Evolutionary conservation across 2,329 filamentous ascomycete species (phyloP).

Genomic region (Aspergillus pseudoterreus): DNA sequence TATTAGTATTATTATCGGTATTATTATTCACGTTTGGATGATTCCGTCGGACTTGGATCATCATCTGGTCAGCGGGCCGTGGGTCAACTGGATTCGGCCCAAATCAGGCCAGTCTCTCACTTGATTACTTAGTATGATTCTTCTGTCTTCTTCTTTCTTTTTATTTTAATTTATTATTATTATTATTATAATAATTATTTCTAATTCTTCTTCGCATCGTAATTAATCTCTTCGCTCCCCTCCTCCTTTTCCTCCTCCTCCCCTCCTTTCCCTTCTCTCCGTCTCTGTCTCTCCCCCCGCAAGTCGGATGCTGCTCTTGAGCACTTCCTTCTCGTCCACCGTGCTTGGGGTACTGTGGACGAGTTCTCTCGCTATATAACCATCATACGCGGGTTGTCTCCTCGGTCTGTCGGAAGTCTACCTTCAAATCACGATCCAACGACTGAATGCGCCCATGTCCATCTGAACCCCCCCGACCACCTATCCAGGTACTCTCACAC

Average conservation of each 20-base stretch:
- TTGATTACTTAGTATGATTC: background rate
- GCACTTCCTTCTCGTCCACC: conserved; percentile 27
- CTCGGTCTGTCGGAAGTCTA: background rate
- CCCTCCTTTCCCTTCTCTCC: conserved; percentile 9
- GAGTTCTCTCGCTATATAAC: conserved; percentile 18
- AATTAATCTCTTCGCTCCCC: background rate
- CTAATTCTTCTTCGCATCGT: too few relatives aligned
- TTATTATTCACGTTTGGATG: too few relatives aligned
- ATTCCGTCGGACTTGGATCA: too few relatives aligned
- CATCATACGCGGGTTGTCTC: background rate
- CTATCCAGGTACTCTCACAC: background rate
- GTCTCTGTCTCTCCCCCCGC: conserved; percentile 11
- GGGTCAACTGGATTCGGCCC: conserved; percentile 8
- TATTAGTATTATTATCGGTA: too few relatives aligned
- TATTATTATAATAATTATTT: background rate
- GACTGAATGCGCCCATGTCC: conserved; percentile 8
- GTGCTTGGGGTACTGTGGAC: conserved; percentile 29
- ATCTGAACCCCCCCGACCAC: background rate
- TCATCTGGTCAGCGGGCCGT: conserved; percentile 5
- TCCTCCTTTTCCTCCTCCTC: conserved; percentile 9
- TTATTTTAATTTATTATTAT: conserved; percentile 1
- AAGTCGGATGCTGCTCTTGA: conserved; percentile 30
- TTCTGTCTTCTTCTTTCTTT: background rate
- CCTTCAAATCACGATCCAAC: background rate
- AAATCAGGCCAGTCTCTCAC: background rate